Evolutionary conservation across 2,329 filamentous ascomycete genomes (phyloP).

Genomic region (Juglanconis oblonga): DNA sequence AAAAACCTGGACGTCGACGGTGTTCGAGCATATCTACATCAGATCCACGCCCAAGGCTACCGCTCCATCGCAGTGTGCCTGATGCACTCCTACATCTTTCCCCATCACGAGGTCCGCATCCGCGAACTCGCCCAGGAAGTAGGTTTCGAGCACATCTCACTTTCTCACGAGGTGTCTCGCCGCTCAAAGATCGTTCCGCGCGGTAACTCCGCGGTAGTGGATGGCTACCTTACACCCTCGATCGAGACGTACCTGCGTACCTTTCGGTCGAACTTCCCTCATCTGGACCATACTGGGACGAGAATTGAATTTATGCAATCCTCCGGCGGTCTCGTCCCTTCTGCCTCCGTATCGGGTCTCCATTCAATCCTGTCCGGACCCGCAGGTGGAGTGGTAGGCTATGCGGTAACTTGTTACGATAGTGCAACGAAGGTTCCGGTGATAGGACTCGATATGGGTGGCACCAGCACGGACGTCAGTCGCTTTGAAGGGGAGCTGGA

Average conservation of each 20-base stretch:
- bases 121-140: slow-evolving; percentile 71
- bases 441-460: slow-evolving; percentile 12
- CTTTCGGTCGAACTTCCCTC: slow-evolving; percentile 73
- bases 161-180: slow-evolving; percentile 74
- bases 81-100: slow-evolving; percentile 31
- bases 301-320: slow-evolving; percentile 90
- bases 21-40: slow-evolving; percentile 32
- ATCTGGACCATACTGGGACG: slow-evolving; percentile 63
- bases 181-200: slow-evolving; percentile 75
- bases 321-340: slow-evolving; percentile 36
- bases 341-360: background rate
- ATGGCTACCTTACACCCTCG: slow-evolving; percentile 70
- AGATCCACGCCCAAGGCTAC: slow-evolving; percentile 30
- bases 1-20: slow-evolving; percentile 21
- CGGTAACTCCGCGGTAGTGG: slow-evolving; percentile 68
- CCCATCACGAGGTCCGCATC: slow-evolving; percentile 49
- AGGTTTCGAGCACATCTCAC: slow-evolving; percentile 74
- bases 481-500: slow-evolving; percentile 11
- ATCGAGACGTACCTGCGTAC: slow-evolving; percentile 68
- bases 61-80: slow-evolving; percentile 33
- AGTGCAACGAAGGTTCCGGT: background rate
- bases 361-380: slow-evolving; percentile 12
- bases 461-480: slow-evolving; percentile 11
- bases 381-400: slow-evolving; percentile 11
- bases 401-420: slow-evolving; percentile 8